Conservation (phyloP, 2,329 filamentous ascomycete species). For the Amauroascus verrucosus region DNA sequence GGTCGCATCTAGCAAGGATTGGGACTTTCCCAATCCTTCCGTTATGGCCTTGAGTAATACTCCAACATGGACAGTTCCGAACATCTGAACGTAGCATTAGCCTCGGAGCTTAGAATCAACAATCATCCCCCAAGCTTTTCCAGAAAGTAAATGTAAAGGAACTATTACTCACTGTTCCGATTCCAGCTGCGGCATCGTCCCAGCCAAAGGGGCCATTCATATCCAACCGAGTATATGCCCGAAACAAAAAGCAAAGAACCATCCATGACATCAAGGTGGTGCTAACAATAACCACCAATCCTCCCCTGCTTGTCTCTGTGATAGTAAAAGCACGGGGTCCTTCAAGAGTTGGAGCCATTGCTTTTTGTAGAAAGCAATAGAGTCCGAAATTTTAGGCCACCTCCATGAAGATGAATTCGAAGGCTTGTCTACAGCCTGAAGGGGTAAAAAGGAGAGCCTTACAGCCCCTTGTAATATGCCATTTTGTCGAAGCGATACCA, state of each 20-base stretch:
- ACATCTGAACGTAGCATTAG: background rate
- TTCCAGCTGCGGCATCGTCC: constrained; percentile 19
- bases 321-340: constrained; percentile 8
- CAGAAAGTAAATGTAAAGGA: background rate
- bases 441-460: background rate
- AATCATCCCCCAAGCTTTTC: background rate
- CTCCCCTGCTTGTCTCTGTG: constrained; percentile 8
- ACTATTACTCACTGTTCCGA: constrained; percentile 20
- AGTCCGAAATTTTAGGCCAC: background rate
- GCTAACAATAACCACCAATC: constrained; percentile 8
- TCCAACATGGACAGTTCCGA: constrained; percentile 10
- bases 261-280: constrained; percentile 14
- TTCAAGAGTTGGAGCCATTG: constrained; percentile 2
- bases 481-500: background rate
- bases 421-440: background rate
- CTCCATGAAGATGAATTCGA: background rate
- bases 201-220: constrained; percentile 21
- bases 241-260: constrained; percentile 11
- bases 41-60: constrained; percentile 10
- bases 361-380: background rate
- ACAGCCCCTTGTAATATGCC: background rate
- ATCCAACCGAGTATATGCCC: constrained; percentile 19
- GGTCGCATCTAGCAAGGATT: background rate
- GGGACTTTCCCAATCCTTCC: constrained; percentile 11
- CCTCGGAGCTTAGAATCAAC: background rate